Base-by-base conservation (phyloP, 352 stramenopile genomes). In the Phytopythium aichiense region DNA sequence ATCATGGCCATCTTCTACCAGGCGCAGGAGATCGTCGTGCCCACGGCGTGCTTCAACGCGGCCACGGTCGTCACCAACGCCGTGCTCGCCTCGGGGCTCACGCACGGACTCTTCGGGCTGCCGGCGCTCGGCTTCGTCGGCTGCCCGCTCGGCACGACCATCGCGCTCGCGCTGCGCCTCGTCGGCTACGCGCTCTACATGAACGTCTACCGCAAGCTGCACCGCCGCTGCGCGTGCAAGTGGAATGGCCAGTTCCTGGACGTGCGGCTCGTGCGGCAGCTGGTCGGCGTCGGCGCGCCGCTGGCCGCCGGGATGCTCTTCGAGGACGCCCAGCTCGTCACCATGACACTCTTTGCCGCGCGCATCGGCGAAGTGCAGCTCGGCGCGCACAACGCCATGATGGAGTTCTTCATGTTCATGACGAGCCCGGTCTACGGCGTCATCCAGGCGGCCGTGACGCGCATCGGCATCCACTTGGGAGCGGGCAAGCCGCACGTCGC, bases 331-430 rank as follows among this genome's bases (percentile, higher is more conserved):
- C 85, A 94, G 72, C 68, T 96, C 1, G 73, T 90, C 51, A 85
- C 73, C 48, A 90, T 96, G 72, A 80, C 84, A 55, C 60, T 94
- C 20, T 89, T 93, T 28, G 77, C 87, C 8, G 81, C 76, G 35
- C 75, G 61, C 33, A 85, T 94, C 65, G 77, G 82, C 30, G 74
- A 94, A 59, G 16, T 56, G 28, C 82, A 94, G 59, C 68, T 95
- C 15, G 83, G 77, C 23, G 76, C 87, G 18, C 83, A 95, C 66
- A 92, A 87, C 63, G 77, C 84, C 18, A 94, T 94, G 84, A 88
- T 94, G 72, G 86, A 94, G 67, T 66, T 94, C 31, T 91, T 94
- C 67, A 88, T 88, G 67, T 88, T 96, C 64, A 73, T 84, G 40
- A 90, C 82, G 42, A 83, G 72, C 28, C 81, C 79, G 9, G 84